Base-by-base conservation (phyloP, 495 filamentous ascomycete species). In the Penicillium turbatum region DNA sequence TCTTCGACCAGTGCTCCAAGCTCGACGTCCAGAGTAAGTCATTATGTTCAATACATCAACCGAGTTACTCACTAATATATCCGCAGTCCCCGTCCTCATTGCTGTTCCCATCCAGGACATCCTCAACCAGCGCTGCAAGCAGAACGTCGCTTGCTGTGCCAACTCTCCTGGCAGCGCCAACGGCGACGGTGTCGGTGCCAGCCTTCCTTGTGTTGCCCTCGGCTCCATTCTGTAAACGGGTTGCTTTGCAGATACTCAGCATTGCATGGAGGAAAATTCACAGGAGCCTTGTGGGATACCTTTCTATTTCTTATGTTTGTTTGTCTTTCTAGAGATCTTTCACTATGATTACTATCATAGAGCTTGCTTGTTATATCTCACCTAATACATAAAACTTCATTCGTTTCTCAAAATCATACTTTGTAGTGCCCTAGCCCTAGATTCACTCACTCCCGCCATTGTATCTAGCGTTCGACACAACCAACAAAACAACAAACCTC, bases 101-200 rank as follows among this genome's bases (percentile, higher is more conserved):
- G 62, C 60, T 29, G 53, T 80, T 51, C 68, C 69, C 49, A 38
- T 75, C 29, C 49, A 69, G 45, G 74, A 80, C 51, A 30, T 76
- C 36, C 69, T 79, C 54, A 69, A 79, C 61, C 69, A 65, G 68
- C 60, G 74, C 62, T 80, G 77, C 72, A 78, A 79, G 67, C 74
- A 78, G 73, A 77, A 73, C 60, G 72, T 76, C 59, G 77, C 75
- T 54, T 79, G 77, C 68, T 80, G 76, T 64, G 71, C 74, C 55
- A 64, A 72, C 63, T 74, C 70, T 39, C 66, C 63, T 26, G 66
- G 64, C 54, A 56, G 49, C 29, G 69, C 76, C 55, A 53, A 68
- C 59, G 56, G 60, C 8, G 71, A 71, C 41, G 64, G 76, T 31
- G 40, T 80, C 57, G 76, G 76, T 47, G 64, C 73, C 54, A 67